Evolutionary conservation across 139 green algal genomes (phyloP).

Genomic region (Chlorella vulgaris): DNA sequence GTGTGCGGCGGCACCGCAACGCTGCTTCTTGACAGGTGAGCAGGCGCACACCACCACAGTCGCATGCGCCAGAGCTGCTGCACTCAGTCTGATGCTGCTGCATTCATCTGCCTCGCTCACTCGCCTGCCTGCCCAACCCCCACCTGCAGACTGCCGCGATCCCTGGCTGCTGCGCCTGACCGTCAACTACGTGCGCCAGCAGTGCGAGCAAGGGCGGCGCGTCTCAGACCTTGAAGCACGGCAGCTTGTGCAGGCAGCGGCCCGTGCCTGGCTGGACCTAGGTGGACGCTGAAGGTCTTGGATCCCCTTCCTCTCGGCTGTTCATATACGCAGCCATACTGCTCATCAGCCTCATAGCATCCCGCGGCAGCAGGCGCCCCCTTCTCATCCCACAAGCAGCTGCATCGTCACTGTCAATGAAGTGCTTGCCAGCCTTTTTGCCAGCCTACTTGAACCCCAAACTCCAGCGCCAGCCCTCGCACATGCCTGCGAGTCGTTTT

Average conservation of each 20-base stretch:
- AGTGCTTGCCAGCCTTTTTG: too few relatives aligned
- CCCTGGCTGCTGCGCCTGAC: slow-evolving; percentile 12
- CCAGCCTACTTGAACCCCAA: too few relatives aligned
- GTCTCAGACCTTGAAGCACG: background rate
- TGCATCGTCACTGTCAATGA: too few relatives aligned
- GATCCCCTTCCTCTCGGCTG: too few relatives aligned
- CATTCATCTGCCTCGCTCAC: background rate
- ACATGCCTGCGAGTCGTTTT: too few relatives aligned
- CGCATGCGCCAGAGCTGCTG: too few relatives aligned
- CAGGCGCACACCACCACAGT: background rate
- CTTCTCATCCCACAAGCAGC: too few relatives aligned
- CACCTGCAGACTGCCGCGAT: slow-evolving; percentile 12
- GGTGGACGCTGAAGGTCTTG: slow-evolving; percentile 16
- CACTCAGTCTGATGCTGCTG: too few relatives aligned
- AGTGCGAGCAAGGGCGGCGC: background rate
- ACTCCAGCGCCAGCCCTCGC: too few relatives aligned
- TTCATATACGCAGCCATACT: too few relatives aligned
- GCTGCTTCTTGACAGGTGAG: slow-evolving; percentile 1
- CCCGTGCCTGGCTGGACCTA: background rate
- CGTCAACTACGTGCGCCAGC: background rate
- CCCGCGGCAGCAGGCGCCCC: too few relatives aligned
- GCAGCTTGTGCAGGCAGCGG: background rate
- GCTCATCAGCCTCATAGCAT: too few relatives aligned
- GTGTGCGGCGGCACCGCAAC: background rate
- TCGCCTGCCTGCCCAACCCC: background rate